These are phyloP conservation scores for Fusarium pseudonygamai DNA, from an alignment of 2,329 filamentous ascomycete species.

Conservation along the genomic window DNA sequence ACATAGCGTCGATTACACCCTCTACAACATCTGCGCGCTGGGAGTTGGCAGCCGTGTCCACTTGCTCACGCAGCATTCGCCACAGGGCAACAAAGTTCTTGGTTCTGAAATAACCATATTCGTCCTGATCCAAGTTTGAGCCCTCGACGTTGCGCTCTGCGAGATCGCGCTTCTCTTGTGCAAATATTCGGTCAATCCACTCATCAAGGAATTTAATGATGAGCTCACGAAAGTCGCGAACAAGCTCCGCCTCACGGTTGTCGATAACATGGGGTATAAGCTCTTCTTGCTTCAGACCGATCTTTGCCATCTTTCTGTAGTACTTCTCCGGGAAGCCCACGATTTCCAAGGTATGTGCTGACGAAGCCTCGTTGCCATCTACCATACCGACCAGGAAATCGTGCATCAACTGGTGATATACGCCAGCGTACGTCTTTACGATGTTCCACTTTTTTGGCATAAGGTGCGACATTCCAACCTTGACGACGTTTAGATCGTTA, in stretches of 20 bases:
- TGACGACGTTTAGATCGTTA: constrained; percentile 95
- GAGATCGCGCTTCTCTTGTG: constrained; percentile 84
- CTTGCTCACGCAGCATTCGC: constrained; percentile 96
- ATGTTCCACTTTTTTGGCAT: constrained; percentile 99
- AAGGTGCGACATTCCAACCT: constrained; percentile 87
- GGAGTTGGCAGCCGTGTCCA: constrained; percentile 84
- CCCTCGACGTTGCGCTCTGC: constrained; percentile 77
- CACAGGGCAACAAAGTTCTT: constrained; percentile 94
- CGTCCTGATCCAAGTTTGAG: constrained; percentile 82
- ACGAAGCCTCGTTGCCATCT: constrained; percentile 84
- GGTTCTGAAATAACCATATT: constrained; percentile 91
- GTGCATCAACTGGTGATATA: constrained; percentile 96
- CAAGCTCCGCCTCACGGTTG: constrained; percentile 86
- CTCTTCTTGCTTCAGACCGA: constrained; percentile 81
- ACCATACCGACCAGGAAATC: constrained; percentile 87
- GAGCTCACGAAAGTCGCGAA: constrained; percentile 91
- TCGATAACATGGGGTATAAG: constrained; percentile 88
- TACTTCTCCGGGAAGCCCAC: constrained; percentile 97
- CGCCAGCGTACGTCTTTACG: constrained; percentile 85
- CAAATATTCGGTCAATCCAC: constrained; percentile 95
- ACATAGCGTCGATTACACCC: constrained; percentile 96
- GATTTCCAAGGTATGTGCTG: constrained; percentile 88
- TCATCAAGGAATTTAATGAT: constrained; percentile 96
- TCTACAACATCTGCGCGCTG: constrained; percentile 90
- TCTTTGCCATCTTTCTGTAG: constrained; percentile 92